Base-by-base conservation (phyloP, 1,284 basidiomycete species). In the Cutaneotrichosporon dermatis region DNA sequence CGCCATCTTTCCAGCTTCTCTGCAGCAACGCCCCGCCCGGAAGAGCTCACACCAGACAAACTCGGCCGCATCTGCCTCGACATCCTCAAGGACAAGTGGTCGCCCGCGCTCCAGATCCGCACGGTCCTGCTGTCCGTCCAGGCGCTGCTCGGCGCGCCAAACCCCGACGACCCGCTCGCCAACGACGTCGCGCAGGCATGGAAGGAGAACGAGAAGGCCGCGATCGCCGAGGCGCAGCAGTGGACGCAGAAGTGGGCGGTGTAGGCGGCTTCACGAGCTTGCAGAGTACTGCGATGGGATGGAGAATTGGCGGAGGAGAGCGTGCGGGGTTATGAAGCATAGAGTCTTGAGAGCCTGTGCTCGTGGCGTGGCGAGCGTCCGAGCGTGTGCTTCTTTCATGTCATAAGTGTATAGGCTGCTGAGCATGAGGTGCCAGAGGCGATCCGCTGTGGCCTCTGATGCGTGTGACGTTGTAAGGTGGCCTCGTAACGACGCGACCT, bases 31-130 rank as follows among this genome's bases (percentile, higher is more conserved):
- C 25, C 25, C 25, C 5, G 15, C 15, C 43, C 13, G 25, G 13
- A 44, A 6, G 1, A 11, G 16, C 61, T 67, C 55, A 67, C 58
- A 10, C 41, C 54, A 96, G 94, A 98, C 80, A 98, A 98, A 79
- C 88, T 99, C 45, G 95, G 95, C 35, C 85, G 95, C 33, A 99
- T 99, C 80, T 99, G 96, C 78, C 82, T 99, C 63, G 96, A 99
- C 77, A 99, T 99, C 71, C 82, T 98, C 72, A 98, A 98, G 83
- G 95, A 99, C 80, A 98, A 97, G 82, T 99, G 95, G 95, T 97
- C 93, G 4, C 95, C 95, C 9, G 95, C 95, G 0, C 83, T 99
- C 25, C 96, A 98, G 78, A 98, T 99, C 79, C 88, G 95, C 66
- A 99, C 95, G 0, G 95, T 99, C 57, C 82, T 99, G 66, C 85